Evolutionary conservation across 1,284 basidiomycete genomes (phyloP).

Genomic region (Xerocomus cyaneibrunnescens): DNA sequence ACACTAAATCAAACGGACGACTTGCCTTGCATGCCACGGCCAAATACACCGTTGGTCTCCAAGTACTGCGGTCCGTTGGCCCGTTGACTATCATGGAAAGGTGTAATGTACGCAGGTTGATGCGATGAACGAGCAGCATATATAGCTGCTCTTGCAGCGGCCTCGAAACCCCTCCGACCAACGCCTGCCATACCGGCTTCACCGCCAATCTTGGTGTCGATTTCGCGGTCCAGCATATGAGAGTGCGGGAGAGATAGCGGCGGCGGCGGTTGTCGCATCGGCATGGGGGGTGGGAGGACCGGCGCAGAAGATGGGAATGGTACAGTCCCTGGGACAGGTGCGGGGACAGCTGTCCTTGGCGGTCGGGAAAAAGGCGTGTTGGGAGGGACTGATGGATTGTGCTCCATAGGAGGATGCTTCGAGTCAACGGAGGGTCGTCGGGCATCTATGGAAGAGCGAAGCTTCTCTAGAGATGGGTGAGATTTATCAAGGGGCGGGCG

Average conservation of each 20-base stretch:
- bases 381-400: not conserved
- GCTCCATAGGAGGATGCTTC: slow-evolving; percentile 7
- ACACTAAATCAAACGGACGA: not conserved
- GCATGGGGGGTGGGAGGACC: slow-evolving; percentile 1
- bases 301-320: slow-evolving; percentile 20
- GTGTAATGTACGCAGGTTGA: not conserved
- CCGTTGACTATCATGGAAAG: slow-evolving; percentile 36
- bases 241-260: slow-evolving; percentile 13
- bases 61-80: slow-evolving; percentile 51
- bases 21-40: slow-evolving; percentile 40
- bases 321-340: slow-evolving; percentile 5
- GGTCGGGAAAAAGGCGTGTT: slow-evolving; percentile 3
- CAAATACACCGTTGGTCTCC: slow-evolving; percentile 45
- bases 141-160: slow-evolving; percentile 72
- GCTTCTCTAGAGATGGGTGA: slow-evolving; percentile 16
- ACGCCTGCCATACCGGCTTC: slow-evolving; percentile 90
- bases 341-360: slow-evolving; percentile 9
- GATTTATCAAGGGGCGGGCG: slow-evolving; percentile 17
- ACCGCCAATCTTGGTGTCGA: slow-evolving; percentile 73
- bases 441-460: slow-evolving; percentile 11
- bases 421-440: slow-evolving; percentile 21
- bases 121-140: slow-evolving; percentile 35
- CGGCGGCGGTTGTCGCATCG: slow-evolving; percentile 23
- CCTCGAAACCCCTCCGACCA: slow-evolving; percentile 80
- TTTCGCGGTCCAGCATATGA: slow-evolving; percentile 13